These are phyloP conservation scores for Fusarium xylarioides DNA, from an alignment of 2,329 filamentous ascomycete species.

Conservation along the genomic window DNA sequence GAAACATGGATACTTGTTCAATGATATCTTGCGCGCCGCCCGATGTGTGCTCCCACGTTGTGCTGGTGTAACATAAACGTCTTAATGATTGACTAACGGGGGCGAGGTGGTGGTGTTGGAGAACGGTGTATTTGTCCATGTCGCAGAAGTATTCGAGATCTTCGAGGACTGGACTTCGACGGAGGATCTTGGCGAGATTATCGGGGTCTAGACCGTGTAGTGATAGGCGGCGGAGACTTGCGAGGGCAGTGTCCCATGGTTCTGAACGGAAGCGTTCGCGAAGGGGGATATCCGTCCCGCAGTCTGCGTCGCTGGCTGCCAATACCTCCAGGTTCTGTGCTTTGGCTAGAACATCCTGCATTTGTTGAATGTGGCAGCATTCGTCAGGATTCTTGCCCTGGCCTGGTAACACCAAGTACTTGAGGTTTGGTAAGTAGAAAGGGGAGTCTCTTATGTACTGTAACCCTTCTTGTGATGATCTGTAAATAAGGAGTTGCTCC, in stretches of 20 bases:
- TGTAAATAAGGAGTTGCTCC: constrained; percentile 41
- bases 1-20: constrained; percentile 36
- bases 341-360: constrained; percentile 41
- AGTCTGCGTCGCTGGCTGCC: constrained; percentile 40
- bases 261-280: constrained; percentile 40
- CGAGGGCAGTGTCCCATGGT: constrained; percentile 38
- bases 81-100: constrained; percentile 32
- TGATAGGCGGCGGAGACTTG: constrained; percentile 38
- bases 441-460: constrained; percentile 42
- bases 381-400: constrained; percentile 38
- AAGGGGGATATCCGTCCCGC: constrained; percentile 38
- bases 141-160: constrained; percentile 43
- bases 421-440: constrained; percentile 41
- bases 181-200: constrained; percentile 40
- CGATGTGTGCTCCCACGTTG: constrained; percentile 38
- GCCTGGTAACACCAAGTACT: constrained; percentile 40
- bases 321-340: constrained; percentile 40
- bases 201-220: constrained; percentile 41
- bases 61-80: constrained; percentile 40
- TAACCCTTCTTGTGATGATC: constrained; percentile 40
- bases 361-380: constrained; percentile 43
- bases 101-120: constrained; percentile 36
- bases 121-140: constrained; percentile 42
- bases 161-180: constrained; percentile 38
- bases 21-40: constrained; percentile 39